These are phyloP conservation scores for Gossypium bickii DNA, from an alignment of 345 rosid genomes.

Conservation along the genomic window DNA sequence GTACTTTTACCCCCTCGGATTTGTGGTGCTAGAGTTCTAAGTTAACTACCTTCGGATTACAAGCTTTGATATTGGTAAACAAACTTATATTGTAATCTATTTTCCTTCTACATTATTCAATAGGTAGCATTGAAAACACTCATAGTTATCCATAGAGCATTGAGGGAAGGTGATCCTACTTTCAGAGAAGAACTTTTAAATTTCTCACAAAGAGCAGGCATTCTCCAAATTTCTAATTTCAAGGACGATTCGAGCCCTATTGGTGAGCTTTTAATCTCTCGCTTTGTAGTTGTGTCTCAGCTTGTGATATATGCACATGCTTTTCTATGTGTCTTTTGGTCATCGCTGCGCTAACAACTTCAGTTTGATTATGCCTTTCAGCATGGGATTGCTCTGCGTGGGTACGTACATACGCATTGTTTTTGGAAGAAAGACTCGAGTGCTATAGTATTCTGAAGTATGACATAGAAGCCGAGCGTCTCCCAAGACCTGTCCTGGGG, in stretches of 20 bases:
- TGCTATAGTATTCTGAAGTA: constrained; percentile 85
- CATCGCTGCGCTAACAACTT: background rate
- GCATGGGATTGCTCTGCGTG: constrained; percentile 99
- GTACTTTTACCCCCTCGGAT: no score
- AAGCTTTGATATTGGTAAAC: background rate
- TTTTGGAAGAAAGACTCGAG: constrained; percentile 93
- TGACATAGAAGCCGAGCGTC: constrained; percentile 93
- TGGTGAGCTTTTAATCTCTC: constrained; percentile 36
- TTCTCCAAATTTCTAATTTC: constrained; percentile 87
- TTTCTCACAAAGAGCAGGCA: constrained; percentile 76
- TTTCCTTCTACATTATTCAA: constrained; percentile 3
- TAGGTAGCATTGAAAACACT: constrained; percentile 94
- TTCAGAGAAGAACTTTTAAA: constrained; percentile 81
- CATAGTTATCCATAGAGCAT: constrained; percentile 79
- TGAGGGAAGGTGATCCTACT: constrained; percentile 96
- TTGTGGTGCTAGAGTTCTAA: background rate
- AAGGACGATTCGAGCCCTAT: constrained; percentile 98
- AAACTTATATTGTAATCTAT: constrained; percentile 1
- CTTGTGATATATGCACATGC: background rate
- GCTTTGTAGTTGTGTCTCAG: no score
- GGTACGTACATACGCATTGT: constrained; percentile 94
- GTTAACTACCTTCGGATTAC: background rate
- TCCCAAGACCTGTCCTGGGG: constrained; percentile 73
- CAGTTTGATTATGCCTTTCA: constrained; percentile 21
- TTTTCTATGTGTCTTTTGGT: background rate